These are phyloP conservation scores for Barnettozyma wickerhamii DNA, from an alignment of 805 yeast species.

Conservation along the genomic window DNA sequence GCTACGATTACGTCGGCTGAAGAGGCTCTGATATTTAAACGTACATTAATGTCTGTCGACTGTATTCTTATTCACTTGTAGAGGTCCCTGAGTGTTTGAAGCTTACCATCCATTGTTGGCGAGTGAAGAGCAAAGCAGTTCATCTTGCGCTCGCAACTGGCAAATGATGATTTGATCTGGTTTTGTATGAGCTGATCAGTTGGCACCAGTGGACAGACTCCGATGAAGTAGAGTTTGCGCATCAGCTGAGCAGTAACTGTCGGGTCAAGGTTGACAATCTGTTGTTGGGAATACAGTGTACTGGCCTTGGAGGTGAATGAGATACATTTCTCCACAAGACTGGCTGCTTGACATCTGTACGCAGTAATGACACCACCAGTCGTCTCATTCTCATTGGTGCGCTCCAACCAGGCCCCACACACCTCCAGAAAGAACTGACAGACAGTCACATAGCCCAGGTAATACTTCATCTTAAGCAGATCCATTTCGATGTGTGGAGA, in stretches of 20 bases:
- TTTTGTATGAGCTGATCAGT: neutral
- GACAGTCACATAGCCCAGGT: slow-evolving; percentile 2
- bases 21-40: neutral
- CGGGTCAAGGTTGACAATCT: slow-evolving; percentile 3
- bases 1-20: neutral
- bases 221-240: neutral
- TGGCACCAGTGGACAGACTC: neutral
- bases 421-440: slow-evolving; percentile 5
- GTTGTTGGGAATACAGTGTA: neutral
- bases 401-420: slow-evolving; percentile 1
- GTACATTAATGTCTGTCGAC: no score
- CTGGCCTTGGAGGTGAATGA: slow-evolving; percentile 1
- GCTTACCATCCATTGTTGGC: neutral
- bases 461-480: slow-evolving; percentile 2
- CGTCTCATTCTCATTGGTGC: neutral
- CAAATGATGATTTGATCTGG: neutral
- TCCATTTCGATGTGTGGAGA: slow-evolving; percentile 7
- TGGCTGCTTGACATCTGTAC: slow-evolving; percentile 1
- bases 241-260: slow-evolving; percentile 1
- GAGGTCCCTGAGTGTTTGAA: neutral
- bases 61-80: no score
- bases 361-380: neutral
- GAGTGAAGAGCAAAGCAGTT: slow-evolving; percentile 5
- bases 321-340: neutral
- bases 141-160: neutral